Evolutionary conservation across 441 rosid species (phyloP).

Genomic region (Gossypium trilobum): DNA sequence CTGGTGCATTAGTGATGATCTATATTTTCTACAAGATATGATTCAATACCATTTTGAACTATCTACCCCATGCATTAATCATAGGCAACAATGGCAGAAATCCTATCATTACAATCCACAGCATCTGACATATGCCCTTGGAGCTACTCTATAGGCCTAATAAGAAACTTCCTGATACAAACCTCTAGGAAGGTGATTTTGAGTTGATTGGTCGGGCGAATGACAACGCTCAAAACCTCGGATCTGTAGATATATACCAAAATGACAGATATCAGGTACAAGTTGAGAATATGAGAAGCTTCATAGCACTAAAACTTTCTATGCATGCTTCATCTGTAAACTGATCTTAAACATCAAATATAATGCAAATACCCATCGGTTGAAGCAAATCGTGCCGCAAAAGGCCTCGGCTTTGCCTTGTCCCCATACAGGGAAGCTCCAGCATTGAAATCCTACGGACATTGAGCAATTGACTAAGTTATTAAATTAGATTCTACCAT

Average conservation of each 20-base stretch:
- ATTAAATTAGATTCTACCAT: conserved; percentile 8
- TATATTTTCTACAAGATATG: not conserved
- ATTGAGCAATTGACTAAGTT: conserved; percentile 16
- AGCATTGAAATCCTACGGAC: conserved; percentile 64
- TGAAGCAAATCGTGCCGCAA: conserved; percentile 75
- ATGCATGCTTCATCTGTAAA: not conserved
- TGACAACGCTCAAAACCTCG: conserved; percentile 69
- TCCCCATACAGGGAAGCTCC: conserved; percentile 82
- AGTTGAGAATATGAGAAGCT: conserved; percentile 1
- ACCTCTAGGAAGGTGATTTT: conserved; percentile 96
- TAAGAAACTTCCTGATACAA: conserved; percentile 10
- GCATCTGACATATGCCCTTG: not conserved
- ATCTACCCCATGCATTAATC: not conserved
- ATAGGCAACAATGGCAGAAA: not conserved
- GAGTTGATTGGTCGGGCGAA: conserved; percentile 69
- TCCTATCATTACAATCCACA: not conserved
- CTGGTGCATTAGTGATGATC: not conserved
- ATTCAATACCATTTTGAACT: not conserved
- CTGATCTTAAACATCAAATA: not conserved
- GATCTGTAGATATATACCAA: conserved; percentile 33
- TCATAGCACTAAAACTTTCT: not conserved
- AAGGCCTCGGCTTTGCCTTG: conserved; percentile 74
- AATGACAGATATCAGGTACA: not conserved
- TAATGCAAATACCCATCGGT: conserved; percentile 59
- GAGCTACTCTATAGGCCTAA: not conserved